Base-by-base conservation (phyloP, 208 protist species). In the Acanthamoeba rhysodes region DNA sequence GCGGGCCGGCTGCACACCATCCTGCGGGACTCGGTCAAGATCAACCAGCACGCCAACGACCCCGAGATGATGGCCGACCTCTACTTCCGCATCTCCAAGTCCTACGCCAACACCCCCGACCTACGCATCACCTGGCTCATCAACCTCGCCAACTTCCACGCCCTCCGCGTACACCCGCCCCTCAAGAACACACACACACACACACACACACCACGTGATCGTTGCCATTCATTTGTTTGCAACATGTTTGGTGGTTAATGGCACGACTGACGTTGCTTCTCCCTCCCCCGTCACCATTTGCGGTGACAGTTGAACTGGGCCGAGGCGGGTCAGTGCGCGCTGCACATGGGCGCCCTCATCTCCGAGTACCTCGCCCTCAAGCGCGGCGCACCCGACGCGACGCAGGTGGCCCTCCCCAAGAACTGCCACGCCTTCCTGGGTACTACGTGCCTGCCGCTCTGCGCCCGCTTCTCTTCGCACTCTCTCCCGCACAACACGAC, bases 61-160 rank as follows among this genome's bases (percentile, higher is more conserved):
- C 90, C 90, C 1, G 90, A 94, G n/a, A 94, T 80, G 66, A 72
- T 80, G 59, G 90, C 64, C 8, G 90, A 94, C 9, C 29, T 94
- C 6, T 94, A 94, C n/a, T 72, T 82, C 18, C 34, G 34, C 22
- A 94, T 53, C 22, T 29, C 90, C n/a, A 53, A 94, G 53, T 16
- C 29, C 37, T 94, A 94, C 45, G 32, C 22, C 4, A 74, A 97
- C 84, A 90, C 97, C 8, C 97, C 97, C 20, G 96, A 97, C 37
- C 94, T 98, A 12, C 64, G 96, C n/a, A n/a, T 97, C 8, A 97
- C 95, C 7, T 98, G 97, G 97, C 66, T 98, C 0, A 41, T 88
- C 20, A 53, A 90, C 50, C 62, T 98, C 12, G 29, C 96, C 14
- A 45, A 57, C 53, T 76, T 95, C 27, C 96, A 98, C 57, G 37